Base-by-base conservation (phyloP, 2,329 filamentous ascomycete species). In the Blumeriella jaapii region DNA sequence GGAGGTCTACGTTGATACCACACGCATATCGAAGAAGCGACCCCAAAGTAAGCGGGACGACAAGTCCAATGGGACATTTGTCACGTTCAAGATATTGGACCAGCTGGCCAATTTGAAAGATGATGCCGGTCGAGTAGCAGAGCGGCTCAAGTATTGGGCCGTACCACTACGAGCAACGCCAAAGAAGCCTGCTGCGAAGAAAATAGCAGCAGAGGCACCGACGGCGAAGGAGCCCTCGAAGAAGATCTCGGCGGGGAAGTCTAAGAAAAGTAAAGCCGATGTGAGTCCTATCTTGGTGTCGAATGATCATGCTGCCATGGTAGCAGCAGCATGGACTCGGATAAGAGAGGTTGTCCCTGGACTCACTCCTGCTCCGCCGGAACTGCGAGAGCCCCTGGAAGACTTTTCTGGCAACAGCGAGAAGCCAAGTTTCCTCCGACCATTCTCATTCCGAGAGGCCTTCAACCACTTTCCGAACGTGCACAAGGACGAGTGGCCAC, bases 21-120 rank as follows among this genome's bases (percentile, higher is more conserved):
- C 24, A 31, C 34, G 13, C 22, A 16, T 6, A 10, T 16, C 27
- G 28, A 40, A 31, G 26, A 42, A 42, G 17, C 23, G 50, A 25
- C 50, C 48, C n/a, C 39, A 47, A 24, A 39, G 44, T 15, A 33
- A 40, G 5, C 39, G 53, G 27, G 53, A 56, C 19, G 49, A 54
- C 24, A 53, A 51, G 28, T 34, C 38, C 5, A 55, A 51, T 37
- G 54, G 44, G 4, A 54, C 44, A 4, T 49, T 49, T 31, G 26
- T 51, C 15, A 50, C 49, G 8, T 51, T 48, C 31, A 55, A 49
- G 37, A 55, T 56, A 13, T 34, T 56, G 6, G 46, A 53, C 19
- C 39, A 38, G 3, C 45, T 57, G 9, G 18, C 35, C 1, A 42
- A 38, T 9, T 29, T 51, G 10, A 34, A 33, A 3, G 49, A 52